These are phyloP conservation scores for Penicillium daleae DNA, from an alignment of 495 filamentous ascomycete genomes.

Conservation along the genomic window DNA sequence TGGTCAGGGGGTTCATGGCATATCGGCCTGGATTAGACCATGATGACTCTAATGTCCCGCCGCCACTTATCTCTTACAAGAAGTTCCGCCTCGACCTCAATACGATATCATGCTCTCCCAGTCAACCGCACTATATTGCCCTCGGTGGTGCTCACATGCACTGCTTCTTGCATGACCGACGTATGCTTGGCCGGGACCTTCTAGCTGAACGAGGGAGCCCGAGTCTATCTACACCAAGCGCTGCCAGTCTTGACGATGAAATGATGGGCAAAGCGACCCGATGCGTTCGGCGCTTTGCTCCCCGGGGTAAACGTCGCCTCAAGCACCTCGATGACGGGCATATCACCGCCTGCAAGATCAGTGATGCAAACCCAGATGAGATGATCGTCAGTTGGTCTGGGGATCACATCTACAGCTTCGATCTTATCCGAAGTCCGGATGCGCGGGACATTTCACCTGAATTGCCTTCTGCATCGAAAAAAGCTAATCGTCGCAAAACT, in stretches of 20 bases:
- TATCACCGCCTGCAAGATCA: conserved; percentile 80
- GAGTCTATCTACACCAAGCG: conserved; percentile 34
- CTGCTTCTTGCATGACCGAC: conserved; percentile 75
- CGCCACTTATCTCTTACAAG: conserved; percentile 75
- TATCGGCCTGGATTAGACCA: conserved; percentile 48
- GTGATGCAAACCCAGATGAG: conserved; percentile 75
- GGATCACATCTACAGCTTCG: conserved; percentile 75
- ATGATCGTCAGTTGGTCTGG: conserved; percentile 78
- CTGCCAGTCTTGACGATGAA: conserved; percentile 55
- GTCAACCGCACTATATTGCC: conserved; percentile 77
- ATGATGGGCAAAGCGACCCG: conserved; percentile 64
- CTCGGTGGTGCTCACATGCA: conserved; percentile 73
- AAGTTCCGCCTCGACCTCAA: conserved; percentile 69
- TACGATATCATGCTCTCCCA: conserved; percentile 73
- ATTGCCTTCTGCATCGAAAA: conserved; percentile 21
- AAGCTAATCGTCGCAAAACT: conserved; percentile 30
- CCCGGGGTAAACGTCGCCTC: conserved; percentile 59
- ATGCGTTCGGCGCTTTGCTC: conserved; percentile 73
- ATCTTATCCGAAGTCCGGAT: conserved; percentile 66
- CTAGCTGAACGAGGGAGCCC: conserved; percentile 55
- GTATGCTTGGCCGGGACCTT: conserved; percentile 70
- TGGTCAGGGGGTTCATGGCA: conserved; percentile 53
- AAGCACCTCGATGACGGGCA: conserved; percentile 60
- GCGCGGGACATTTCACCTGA: conserved; percentile 42
- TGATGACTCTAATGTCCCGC: conserved; percentile 62